Base-by-base conservation (phyloP, 1,284 basidiomycete genomes). In the Microbotryum scabiosae region DNA sequence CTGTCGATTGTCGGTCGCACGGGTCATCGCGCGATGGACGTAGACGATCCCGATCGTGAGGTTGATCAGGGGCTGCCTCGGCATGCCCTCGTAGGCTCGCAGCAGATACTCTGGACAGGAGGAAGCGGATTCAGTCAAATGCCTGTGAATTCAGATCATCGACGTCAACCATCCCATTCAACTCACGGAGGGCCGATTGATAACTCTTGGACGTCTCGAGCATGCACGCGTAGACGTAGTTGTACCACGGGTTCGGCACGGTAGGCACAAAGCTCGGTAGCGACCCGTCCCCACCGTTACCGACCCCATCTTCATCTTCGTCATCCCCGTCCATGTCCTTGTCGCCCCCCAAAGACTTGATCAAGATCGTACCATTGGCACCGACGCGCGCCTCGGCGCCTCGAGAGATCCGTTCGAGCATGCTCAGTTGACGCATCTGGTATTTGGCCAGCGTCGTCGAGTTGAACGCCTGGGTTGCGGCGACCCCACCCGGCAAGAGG, bases 1-100 rank as follows among this genome's bases (percentile, higher is more conserved):
- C 71, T 97, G 87, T 51, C 91, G 78, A 73, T 98, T 97, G 76
- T 97, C 94, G 7, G 87, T 85, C 73, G 97, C 92, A 12, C 94
- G 82, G 69, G 94, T 90, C 83, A 90, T 90, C 0, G 90, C 86
- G 44, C 94, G 82, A 10, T 90, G 88, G 43, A 94, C 78, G 50
- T 88, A 96, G 0, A 89, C 85, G 45, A 92, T 84, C 0, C 86
- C 87, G 7, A 94, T 79, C 43, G 81, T 84, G 18, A 98, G 78
- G 71, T 87, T 91, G 21, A 96, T 79, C 73, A 96, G 79, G 0
- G 92, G 87, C 73, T 97, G 90, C 30, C 87, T 80, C 0, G 84
- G 86, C 64, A 85, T 85, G 63, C 88, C 81, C 63, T 92, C 90
- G 73, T 88, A 90, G 0, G 90, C 90, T 66, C 92, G 85, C 44